Evolutionary conservation across 345 rosid genomes (phyloP).

Genomic region (Eucalyptus marginata): DNA sequence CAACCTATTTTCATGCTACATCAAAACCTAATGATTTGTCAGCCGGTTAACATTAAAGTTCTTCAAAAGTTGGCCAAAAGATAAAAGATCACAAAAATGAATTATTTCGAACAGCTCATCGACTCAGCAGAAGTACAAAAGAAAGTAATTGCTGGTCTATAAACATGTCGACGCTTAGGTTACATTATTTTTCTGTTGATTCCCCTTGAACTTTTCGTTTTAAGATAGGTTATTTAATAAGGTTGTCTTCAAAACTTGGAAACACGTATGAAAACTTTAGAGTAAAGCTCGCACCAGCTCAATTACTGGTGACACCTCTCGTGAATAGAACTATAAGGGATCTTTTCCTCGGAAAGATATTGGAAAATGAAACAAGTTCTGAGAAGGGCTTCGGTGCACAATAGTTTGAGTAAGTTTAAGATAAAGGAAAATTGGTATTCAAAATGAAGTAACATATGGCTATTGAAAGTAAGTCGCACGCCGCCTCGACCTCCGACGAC

Average conservation of each 20-base stretch:
- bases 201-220: background rate
- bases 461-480: background rate
- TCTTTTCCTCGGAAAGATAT: background rate
- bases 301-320: background rate
- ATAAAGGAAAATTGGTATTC: background rate
- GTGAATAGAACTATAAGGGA: background rate
- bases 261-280: background rate
- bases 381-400: background rate
- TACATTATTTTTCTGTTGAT: background rate
- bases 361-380: background rate
- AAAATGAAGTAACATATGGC: background rate
- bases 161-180: background rate
- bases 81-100: background rate
- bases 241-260: background rate
- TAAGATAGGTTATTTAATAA: background rate
- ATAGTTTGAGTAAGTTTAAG: background rate
- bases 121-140: background rate
- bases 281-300: background rate
- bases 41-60: background rate
- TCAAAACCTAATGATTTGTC: background rate
- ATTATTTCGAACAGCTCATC: background rate
- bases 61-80: background rate
- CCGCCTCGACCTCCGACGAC: too few species aligned
- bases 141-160: background rate
- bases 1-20: background rate